Conservation (phyloP, 768 basidiomycete species). For the Mycena filopes region DNA sequence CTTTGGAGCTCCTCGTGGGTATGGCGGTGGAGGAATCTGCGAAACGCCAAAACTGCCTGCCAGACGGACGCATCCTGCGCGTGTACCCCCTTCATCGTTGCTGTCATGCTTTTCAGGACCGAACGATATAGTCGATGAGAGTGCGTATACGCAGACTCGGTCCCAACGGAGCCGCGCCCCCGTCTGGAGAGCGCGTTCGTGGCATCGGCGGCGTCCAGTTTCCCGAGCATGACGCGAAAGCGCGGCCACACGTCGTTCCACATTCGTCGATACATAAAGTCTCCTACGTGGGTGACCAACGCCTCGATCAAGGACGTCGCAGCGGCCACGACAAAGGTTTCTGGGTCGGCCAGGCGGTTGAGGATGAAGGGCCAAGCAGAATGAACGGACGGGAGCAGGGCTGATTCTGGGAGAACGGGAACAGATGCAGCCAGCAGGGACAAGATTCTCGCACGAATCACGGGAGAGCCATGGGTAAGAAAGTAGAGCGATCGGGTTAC, state of each 20-base stretch:
- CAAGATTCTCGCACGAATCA: conserved; percentile 87
- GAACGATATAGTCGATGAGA: conserved; percentile 86
- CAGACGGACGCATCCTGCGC: conserved; percentile 78
- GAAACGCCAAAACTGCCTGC: conserved; percentile 81
- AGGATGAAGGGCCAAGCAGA: conserved; percentile 95
- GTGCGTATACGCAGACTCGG: conserved; percentile 80
- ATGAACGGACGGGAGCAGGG: conserved; percentile 87
- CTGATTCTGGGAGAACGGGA: conserved; percentile 75
- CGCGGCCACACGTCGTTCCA: conserved; percentile 96
- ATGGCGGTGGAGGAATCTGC: conserved; percentile 77
- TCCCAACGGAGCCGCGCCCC: conserved; percentile 60
- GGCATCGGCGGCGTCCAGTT: conserved; percentile 71
- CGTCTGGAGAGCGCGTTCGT: conserved; percentile 74
- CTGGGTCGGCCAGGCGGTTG: conserved; percentile 78
- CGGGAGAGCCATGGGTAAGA: conserved; percentile 88
- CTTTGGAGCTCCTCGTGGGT: conserved; percentile 81
- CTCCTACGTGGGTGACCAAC: conserved; percentile 76
- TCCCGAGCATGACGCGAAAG: conserved; percentile 69
- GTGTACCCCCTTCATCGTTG: conserved; percentile 72
- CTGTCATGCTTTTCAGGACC: conserved; percentile 77
- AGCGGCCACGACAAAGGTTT: conserved; percentile 83
- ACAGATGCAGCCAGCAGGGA: conserved; percentile 78
- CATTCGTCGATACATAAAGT: conserved; percentile 85
- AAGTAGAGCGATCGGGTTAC: conserved; percentile 89
- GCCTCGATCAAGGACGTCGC: conserved; percentile 80